phyloP scores from a whole-genome alignment of 2,329 filamentous ascomycete genomes.

The Ilyonectria sp. region DNA sequence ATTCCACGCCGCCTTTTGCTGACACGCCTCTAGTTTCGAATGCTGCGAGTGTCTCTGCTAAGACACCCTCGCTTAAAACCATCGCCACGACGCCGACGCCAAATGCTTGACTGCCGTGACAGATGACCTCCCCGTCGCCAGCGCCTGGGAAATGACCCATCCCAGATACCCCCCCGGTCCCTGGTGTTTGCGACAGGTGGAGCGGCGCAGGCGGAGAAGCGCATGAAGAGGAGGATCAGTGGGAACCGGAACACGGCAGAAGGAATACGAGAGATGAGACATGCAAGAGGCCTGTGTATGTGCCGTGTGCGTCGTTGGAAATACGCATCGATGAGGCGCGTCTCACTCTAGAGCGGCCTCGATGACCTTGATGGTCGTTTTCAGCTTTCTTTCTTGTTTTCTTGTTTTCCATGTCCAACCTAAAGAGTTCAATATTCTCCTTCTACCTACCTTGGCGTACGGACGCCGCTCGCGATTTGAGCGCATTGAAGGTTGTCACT shows the following conservation, averaged over 20 bases:
- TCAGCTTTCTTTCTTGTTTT: background rate
- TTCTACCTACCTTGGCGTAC: background rate
- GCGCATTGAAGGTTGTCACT: background rate
- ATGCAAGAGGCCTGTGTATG: conserved; percentile 12
- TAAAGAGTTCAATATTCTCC: background rate
- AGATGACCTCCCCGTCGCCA: background rate
- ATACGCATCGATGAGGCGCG: background rate
- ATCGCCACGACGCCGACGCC: conserved; percentile 3
- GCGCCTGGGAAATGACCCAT: background rate
- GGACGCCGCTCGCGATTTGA: background rate
- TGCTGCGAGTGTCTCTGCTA: conserved; percentile 60
- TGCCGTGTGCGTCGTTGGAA: conserved; percentile 7
- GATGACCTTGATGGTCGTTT: conserved; percentile 1
- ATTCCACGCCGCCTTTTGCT: conserved; percentile 9
- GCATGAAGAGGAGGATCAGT: conserved; percentile 13
- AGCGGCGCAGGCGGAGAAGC: conserved; percentile 8
- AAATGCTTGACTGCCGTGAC: conserved; percentile 20
- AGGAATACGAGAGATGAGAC: conserved; percentile 22
- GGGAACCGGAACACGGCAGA: conserved; percentile 17
- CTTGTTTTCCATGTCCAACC: background rate
- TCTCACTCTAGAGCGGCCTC: background rate
- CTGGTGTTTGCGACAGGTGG: background rate
- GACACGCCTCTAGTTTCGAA: conserved; percentile 51
- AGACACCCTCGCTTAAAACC: conserved; percentile 11
- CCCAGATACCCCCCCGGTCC: conserved; percentile 3